Conservation (phyloP, 2,329 filamentous ascomycete species). For the Fusarium sp. region DNA sequence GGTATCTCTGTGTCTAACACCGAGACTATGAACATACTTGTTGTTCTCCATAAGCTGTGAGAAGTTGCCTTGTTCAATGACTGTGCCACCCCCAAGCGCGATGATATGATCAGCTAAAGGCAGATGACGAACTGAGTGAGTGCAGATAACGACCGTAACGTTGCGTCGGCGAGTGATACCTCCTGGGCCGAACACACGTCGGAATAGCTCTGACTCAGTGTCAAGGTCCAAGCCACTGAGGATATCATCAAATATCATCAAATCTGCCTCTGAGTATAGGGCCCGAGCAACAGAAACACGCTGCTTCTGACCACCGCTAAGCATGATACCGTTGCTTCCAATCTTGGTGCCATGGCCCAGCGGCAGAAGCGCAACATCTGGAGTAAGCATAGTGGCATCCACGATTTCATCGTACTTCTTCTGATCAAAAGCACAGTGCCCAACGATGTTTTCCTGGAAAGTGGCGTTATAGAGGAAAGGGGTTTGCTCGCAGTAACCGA, state of each 20-base stretch:
- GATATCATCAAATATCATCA: slow-evolving; percentile 63
- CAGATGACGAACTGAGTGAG: slow-evolving; percentile 53
- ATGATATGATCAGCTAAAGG: slow-evolving; percentile 63
- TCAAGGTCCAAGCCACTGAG: slow-evolving; percentile 62
- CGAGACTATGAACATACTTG: slow-evolving; percentile 58
- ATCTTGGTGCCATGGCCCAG: slow-evolving; percentile 57
- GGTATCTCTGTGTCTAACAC: slow-evolving; percentile 47
- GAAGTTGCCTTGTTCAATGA: slow-evolving; percentile 60
- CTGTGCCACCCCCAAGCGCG: slow-evolving; percentile 58
- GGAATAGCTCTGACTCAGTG: slow-evolving; percentile 62
- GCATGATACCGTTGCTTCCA: slow-evolving; percentile 59
- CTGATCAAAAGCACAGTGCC: slow-evolving; percentile 51
- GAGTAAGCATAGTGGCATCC: slow-evolving; percentile 52
- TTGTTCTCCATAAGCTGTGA: slow-evolving; percentile 50
- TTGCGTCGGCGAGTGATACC: slow-evolving; percentile 58
- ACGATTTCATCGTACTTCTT: slow-evolving; percentile 56
- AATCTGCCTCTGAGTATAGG: slow-evolving; percentile 58
- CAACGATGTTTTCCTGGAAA: slow-evolving; percentile 58
- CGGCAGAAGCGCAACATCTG: slow-evolving; percentile 53
- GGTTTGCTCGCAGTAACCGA: slow-evolving; percentile 55
- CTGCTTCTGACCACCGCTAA: slow-evolving; percentile 61
- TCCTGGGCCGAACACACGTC: slow-evolving; percentile 58
- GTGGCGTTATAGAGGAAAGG: slow-evolving; percentile 56
- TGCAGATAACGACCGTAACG: slow-evolving; percentile 60
- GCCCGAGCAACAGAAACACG: slow-evolving; percentile 61